These are phyloP conservation scores for Aureobasidium zeae DNA, from an alignment of 2,329 filamentous ascomycete species.

Conservation along the genomic window DNA sequence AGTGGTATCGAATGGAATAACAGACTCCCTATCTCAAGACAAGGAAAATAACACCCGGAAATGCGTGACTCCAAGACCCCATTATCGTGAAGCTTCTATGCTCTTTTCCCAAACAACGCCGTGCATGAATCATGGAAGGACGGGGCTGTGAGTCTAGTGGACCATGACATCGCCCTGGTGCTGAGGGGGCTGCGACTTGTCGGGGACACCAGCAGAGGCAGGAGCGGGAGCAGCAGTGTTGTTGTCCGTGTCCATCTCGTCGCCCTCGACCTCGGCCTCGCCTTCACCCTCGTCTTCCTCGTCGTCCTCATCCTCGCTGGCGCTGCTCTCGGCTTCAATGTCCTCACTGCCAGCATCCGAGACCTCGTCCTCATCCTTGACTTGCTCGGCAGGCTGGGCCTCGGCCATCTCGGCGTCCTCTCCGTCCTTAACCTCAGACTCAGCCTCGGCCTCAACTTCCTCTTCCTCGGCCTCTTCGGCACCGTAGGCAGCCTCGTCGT, in stretches of 20 bases:
- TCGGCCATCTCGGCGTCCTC: conserved; percentile 72
- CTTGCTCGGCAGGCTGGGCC: conserved; percentile 46
- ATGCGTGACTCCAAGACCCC: conserved; percentile 10
- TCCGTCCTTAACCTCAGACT: conserved; percentile 32
- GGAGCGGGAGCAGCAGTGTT: too few relatives aligned
- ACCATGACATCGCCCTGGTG: conserved; percentile 20
- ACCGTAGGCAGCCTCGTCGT: conserved; percentile 79
- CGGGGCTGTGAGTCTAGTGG: conserved; percentile 16
- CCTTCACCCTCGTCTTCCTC: conserved; percentile 54
- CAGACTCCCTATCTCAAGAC: background rate
- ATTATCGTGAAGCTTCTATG: conserved; percentile 12
- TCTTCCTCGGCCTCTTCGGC: conserved; percentile 70
- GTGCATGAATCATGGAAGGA: conserved; percentile 12
- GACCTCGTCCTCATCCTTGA: conserved; percentile 52
- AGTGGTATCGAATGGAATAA: conserved; percentile 5
- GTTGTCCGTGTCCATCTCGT: conserved; percentile 22
- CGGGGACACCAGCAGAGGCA: conserved; percentile 1
- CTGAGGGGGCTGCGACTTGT: conserved; percentile 8
- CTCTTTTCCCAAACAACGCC: conserved; percentile 5
- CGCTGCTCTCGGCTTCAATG: conserved; percentile 66
- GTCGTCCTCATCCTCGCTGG: conserved; percentile 60
- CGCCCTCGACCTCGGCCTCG: conserved; percentile 37
- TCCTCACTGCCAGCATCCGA: conserved; percentile 72
- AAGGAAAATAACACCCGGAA: conserved; percentile 9
- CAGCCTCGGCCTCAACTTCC: conserved; percentile 42